Evolutionary conservation across 345 rosid species (phyloP).

Genomic region (Reutealis trisperma): DNA sequence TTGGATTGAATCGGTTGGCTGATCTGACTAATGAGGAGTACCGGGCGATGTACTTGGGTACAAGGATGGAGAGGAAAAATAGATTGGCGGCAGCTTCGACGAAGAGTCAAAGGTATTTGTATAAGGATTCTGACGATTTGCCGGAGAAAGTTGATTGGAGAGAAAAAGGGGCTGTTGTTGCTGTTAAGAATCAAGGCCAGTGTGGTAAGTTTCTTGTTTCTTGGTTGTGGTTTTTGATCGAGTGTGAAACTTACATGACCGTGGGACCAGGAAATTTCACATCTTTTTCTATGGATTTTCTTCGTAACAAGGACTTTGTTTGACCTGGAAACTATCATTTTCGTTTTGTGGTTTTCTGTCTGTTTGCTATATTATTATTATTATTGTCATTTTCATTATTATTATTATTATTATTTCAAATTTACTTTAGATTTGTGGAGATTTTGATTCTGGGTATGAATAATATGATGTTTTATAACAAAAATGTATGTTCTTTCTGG

Average conservation of each 20-base stretch:
- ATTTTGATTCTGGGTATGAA: no score
- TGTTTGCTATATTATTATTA: no score
- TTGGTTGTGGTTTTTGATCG: neutral
- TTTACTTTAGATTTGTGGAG: no score
- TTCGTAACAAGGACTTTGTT: neutral
- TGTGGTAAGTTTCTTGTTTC: slow-evolving; percentile 20
- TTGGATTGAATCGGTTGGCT: slow-evolving; percentile 64
- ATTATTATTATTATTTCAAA: no score
- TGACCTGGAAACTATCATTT: neutral
- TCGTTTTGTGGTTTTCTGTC: no score
- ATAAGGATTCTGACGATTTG: slow-evolving; percentile 13
- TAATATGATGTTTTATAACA: no score
- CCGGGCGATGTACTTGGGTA: slow-evolving; percentile 42
- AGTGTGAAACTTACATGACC: neutral
- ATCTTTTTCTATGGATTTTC: neutral
- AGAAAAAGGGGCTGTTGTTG: slow-evolving; percentile 28
- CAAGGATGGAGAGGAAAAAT: slow-evolving; percentile 29
- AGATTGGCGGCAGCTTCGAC: neutral
- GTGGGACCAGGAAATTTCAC: slow-evolving; percentile 8
- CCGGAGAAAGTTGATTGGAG: slow-evolving; percentile 33
- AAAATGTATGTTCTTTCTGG: no score
- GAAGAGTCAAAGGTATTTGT: slow-evolving; percentile 19
- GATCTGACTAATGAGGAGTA: slow-evolving; percentile 67
- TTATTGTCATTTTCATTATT: no score
- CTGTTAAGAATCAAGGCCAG: slow-evolving; percentile 37